These are phyloP conservation scores for Alternaria solani DNA, from an alignment of 2,329 filamentous ascomycete genomes.

Conservation along the genomic window DNA sequence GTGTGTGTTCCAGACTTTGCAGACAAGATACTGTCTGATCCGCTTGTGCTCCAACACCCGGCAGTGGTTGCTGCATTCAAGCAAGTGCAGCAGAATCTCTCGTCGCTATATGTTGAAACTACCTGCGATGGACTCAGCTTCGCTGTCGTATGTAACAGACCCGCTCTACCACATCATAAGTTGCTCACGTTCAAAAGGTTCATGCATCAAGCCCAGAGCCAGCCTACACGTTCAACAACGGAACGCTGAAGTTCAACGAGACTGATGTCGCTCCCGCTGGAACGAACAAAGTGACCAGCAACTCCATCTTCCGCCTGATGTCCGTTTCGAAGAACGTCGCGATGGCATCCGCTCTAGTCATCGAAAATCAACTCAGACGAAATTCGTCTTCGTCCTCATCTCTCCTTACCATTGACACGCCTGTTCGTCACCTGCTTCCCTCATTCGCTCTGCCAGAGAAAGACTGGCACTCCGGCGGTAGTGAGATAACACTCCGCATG, in stretches of 20 bases:
- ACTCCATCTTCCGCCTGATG: constrained; percentile 42
- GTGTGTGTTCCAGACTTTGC: constrained; percentile 41
- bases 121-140: constrained; percentile 43
- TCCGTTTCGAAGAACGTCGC: constrained; percentile 44
- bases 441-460: constrained; percentile 29
- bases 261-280: constrained; percentile 10
- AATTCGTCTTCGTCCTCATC: background rate
- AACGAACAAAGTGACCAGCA: constrained; percentile 31
- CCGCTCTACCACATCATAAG: background rate
- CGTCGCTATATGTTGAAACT: constrained; percentile 26
- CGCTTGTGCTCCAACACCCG: constrained; percentile 29
- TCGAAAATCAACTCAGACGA: constrained; percentile 24
- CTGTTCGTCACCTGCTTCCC: constrained; percentile 31
- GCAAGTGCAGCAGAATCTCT: constrained; percentile 28
- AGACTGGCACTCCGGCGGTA: constrained; percentile 44
- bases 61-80: constrained; percentile 34
- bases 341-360: constrained; percentile 32
- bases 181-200: constrained; percentile 21
- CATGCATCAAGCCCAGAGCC: constrained; percentile 34
- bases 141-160: constrained; percentile 33
- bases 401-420: constrained; percentile 32
- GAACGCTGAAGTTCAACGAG: constrained; percentile 43
- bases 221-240: constrained; percentile 40
- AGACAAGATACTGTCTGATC: constrained; percentile 26
- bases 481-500: constrained; percentile 43